phyloP scores from a whole-genome alignment of 2,329 filamentous ascomycete species.

The Ophiobolus disseminans region DNA sequence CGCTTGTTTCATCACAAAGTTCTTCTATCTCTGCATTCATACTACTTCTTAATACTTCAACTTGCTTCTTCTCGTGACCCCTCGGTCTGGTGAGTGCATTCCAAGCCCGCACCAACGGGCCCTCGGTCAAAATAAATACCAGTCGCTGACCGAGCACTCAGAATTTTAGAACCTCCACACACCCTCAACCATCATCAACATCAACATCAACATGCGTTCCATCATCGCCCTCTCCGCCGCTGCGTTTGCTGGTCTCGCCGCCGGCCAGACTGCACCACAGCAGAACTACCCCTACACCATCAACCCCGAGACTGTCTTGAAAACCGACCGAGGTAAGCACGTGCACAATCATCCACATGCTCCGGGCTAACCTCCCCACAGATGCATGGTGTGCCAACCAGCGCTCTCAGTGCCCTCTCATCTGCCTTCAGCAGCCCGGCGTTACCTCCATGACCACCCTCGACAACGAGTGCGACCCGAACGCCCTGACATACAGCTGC shows the following conservation, averaged over 20 bases:
- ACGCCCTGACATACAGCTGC: constrained; percentile 72
- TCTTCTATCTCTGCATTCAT: constrained; percentile 33
- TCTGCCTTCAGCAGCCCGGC: constrained; percentile 70
- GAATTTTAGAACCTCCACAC: constrained; percentile 9
- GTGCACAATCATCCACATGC: background rate
- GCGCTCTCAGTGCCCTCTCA: constrained; percentile 69
- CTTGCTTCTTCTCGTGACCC: constrained; percentile 9
- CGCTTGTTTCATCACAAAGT: constrained; percentile 3
- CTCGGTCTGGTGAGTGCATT: constrained; percentile 18
- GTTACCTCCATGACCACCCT: constrained; percentile 53
- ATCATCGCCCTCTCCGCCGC: constrained; percentile 60
- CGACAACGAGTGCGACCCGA: constrained; percentile 71
- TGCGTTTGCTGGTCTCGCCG: constrained; percentile 60
- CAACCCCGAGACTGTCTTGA: constrained; percentile 66
- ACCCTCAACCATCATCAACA: constrained; percentile 5
- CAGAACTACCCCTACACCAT: constrained; percentile 57
- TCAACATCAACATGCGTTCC: constrained; percentile 51
- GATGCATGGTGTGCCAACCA: constrained; percentile 72
- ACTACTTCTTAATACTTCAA: constrained; percentile 22
- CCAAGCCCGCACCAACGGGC: background rate
- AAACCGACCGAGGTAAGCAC: constrained; percentile 60
- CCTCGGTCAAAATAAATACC: background rate
- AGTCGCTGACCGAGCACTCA: constrained; percentile 5
- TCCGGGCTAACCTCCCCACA: constrained; percentile 41
- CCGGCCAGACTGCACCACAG: constrained; percentile 54